Base-by-base conservation (phyloP, 805 yeast genomes). In the Saccharomyces eubayanus region DNA sequence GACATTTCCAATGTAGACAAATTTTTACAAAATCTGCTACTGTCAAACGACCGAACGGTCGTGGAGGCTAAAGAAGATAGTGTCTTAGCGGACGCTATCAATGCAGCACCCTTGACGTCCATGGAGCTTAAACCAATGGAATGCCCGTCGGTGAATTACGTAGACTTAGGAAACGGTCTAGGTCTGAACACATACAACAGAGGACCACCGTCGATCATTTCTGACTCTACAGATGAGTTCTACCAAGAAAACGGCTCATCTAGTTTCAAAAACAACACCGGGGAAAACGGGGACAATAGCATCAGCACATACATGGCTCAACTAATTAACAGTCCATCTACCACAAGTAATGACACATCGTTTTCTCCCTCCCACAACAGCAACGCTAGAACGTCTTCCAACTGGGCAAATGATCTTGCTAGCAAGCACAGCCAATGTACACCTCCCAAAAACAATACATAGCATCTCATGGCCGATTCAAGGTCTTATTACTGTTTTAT, bases 191-290 rank as follows among this genome's bases (percentile, higher is more conserved):
- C 67, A 3, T 69, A 71, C 30, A 66, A 60, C 55, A 65, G 69
- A 49, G 68, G 71, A 3, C 75, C 76, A 1, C 77, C 78, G 3
- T 71, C 77, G 3, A 58, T 73, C 24, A 63, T 68, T 10, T 65
- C 74, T 21, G 67, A 62, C 47, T 68, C 72, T 14, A 66, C 65
- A 49, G 71, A 64, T n/a, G 73, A 61, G 28, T 62, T 41, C 28
- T 57, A 59, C 3, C 62, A 53, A 16, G 54, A 27, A 65, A 50
- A 24, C 46, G 31, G 55, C 53, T 56, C 54, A 50, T 16, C 28
- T 12, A 2, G 21, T 16, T 52, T 55, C 46, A 54, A 55, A 28
- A 50, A 53, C 31, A 47, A 53, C 30, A 49, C 56, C 36, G 58
- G 53, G 24, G 59, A 54, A 53, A 46, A 53, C 8, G 48, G 55